Conservation (phyloP, 2,329 filamentous ascomycete genomes). For the Penicillium expansum region DNA sequence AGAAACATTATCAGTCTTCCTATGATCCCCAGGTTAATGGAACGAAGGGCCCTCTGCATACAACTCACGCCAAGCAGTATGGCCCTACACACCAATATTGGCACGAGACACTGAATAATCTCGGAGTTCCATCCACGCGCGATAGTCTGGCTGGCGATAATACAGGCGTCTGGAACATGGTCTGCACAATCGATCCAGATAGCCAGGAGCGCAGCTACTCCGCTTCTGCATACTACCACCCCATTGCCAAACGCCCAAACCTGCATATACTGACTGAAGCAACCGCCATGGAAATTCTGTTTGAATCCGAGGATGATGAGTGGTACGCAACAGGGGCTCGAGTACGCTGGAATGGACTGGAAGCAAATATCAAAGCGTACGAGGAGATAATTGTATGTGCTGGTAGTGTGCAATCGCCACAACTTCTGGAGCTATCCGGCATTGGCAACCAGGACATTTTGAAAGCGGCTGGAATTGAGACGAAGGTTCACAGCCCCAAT, state of each 20-base stretch:
- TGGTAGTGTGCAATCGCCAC: constrained; percentile 57
- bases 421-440: constrained; percentile 61
- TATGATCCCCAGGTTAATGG: constrained; percentile 24
- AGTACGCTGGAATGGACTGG: constrained; percentile 39
- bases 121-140: constrained; percentile 39
- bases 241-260: constrained; percentile 40
- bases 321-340: constrained; percentile 39
- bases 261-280: constrained; percentile 50
- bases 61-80: constrained; percentile 20
- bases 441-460: constrained; percentile 52
- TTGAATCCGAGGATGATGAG: constrained; percentile 28
- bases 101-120: constrained; percentile 42
- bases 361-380: constrained; percentile 33
- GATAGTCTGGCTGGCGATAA: constrained; percentile 43
- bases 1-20: constrained; percentile 24
- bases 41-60: constrained; percentile 37
- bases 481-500: constrained; percentile 44
- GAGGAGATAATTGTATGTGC: constrained; percentile 59
- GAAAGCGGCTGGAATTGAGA: constrained; percentile 42
- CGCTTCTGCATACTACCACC: constrained; percentile 42
- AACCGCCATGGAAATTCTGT: constrained; percentile 47
- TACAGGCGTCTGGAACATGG: constrained; percentile 40
- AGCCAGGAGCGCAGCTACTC: constrained; percentile 42
- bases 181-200: constrained; percentile 29
- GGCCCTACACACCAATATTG: constrained; percentile 45